Base-by-base conservation (phyloP, 495 filamentous ascomycete genomes). In the Margaritispora aquatica region DNA sequence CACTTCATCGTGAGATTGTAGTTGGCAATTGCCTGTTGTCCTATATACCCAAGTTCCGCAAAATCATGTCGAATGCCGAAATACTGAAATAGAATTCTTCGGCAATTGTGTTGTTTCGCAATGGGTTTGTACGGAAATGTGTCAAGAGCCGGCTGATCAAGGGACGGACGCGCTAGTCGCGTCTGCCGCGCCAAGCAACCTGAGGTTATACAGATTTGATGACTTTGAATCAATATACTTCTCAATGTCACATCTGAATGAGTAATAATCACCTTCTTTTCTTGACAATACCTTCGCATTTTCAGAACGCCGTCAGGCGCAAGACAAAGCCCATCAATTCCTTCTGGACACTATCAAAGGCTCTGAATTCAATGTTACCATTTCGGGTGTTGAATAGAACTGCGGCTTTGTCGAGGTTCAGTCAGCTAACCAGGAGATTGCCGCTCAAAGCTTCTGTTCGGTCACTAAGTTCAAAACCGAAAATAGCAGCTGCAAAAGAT, bases 11-110 rank as follows among this genome's bases (percentile, higher is more conserved):
- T 60, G 55, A 17, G 31, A 26, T 26, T 17, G 26, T 55, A 13
- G 27, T 29, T 50, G 55, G 55, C 59, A 56, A 41, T 21, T 23
- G 63, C 58, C 62, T 58, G 13, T 19, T 52, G 11, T 38, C 19
- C 22, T 59, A 54, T 22, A 13, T 34, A 11, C 19, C 17, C 9
- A 20, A 56, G 26, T 47, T 55, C 51, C 63, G 54, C 19, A 65
- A 49, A 55, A 65, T 65, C 63, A 65, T 65, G 51, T 44, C 38
- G 38, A 44, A 44, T 8, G 15, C n/a, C n/a, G 29, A 13, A 5
- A 5, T 34, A 34, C 29, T 5, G 13, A 34, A 13, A 8, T 44
- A 10, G 8, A 44, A 8, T 44, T n/a, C 15, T 44, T 17, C 15
- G 38, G 17, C 11, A 44, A 8, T 15, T 23, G 15, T 31, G 22